Evolutionary conservation across 257 asterid species (phyloP).

Genomic region (Primulina tabacum): DNA sequence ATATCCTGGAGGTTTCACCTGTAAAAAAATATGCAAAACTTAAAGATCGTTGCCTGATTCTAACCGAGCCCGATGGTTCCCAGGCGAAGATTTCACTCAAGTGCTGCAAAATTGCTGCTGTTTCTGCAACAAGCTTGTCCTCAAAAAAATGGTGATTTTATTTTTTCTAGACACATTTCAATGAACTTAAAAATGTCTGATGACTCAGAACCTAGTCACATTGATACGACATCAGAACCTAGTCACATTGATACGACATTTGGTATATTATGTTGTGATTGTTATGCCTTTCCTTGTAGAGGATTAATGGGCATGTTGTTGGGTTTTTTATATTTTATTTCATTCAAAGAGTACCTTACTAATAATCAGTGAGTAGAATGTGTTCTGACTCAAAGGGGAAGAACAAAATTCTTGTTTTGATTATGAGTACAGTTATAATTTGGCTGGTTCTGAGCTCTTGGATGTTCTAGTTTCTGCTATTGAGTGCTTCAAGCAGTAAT

Average conservation of each 20-base stretch:
- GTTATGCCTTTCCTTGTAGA: conserved; percentile 9
- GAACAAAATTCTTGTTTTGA: not conserved
- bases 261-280: conserved; percentile 5
- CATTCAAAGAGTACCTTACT: not conserved
- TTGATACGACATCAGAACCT: conserved; percentile 7
- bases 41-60: conserved; percentile 49
- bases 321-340: not conserved
- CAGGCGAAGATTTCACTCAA: conserved; percentile 56
- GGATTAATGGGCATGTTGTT: conserved; percentile 6
- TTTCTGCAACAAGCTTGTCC: conserved; percentile 70
- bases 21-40: conserved; percentile 59
- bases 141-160: conserved; percentile 71
- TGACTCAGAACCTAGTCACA: conserved; percentile 15
- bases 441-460: not conserved
- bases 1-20: conserved; percentile 69
- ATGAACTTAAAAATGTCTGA: conserved; percentile 15
- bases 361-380: not conserved
- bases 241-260: conserved; percentile 14
- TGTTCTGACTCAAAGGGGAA: not conserved
- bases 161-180: conserved; percentile 22
- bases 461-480: not conserved
- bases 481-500: not conserved
- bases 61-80: conserved; percentile 67
- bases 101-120: conserved; percentile 74
- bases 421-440: not conserved